Percentiles rank a stretch among this genome's conserved stretches.
These are phyloP conservation scores for Pyrenochaeta sp. DNA, from an alignment of 2,329 filamentous ascomycete genomes.

Conservation along the genomic window DNA sequence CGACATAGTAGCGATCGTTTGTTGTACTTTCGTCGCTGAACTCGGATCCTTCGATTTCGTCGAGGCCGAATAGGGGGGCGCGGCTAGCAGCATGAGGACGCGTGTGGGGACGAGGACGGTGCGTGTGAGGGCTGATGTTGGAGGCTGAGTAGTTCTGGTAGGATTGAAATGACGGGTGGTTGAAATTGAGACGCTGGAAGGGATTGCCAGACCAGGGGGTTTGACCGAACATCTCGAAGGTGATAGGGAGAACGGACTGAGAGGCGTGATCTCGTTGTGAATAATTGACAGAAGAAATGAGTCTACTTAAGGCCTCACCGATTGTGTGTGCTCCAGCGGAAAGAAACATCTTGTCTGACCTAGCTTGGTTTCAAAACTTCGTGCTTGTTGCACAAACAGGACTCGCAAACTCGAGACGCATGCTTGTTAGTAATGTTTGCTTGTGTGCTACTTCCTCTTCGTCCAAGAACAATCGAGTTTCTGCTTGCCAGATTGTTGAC, in stretches of 20 bases:
- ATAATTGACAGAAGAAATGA: background rate
- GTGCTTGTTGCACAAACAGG: slow-evolving; percentile 6
- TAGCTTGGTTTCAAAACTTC: slow-evolving; percentile 4
- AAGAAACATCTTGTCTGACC: slow-evolving; percentile 3
- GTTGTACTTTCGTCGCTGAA: background rate
- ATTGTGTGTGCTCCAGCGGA: slow-evolving; percentile 9
- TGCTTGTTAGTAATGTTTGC: slow-evolving; percentile 4
- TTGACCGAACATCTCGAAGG: slow-evolving; percentile 7
- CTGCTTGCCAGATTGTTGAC: too few species aligned
- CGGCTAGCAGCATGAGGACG: background rate
- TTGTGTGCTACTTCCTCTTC: background rate
- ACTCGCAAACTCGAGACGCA: slow-evolving; percentile 12
- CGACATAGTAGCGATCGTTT: background rate
- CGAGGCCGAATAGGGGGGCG: background rate
- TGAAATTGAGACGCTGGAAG: slow-evolving; percentile 3
- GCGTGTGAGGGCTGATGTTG: background rate
- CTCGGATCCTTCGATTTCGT: background rate
- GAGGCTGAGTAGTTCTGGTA: slow-evolving; percentile 3
- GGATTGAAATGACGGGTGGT: background rate
- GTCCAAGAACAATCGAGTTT: too few species aligned
- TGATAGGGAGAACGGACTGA: background rate
- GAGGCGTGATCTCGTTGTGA: background rate
- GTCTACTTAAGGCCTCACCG: background rate
- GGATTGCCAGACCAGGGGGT: slow-evolving; percentile 3
- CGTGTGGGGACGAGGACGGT: background rate